phyloP scores from a whole-genome alignment of 257 asterid species.

The Solanum infundibuliforme region DNA sequence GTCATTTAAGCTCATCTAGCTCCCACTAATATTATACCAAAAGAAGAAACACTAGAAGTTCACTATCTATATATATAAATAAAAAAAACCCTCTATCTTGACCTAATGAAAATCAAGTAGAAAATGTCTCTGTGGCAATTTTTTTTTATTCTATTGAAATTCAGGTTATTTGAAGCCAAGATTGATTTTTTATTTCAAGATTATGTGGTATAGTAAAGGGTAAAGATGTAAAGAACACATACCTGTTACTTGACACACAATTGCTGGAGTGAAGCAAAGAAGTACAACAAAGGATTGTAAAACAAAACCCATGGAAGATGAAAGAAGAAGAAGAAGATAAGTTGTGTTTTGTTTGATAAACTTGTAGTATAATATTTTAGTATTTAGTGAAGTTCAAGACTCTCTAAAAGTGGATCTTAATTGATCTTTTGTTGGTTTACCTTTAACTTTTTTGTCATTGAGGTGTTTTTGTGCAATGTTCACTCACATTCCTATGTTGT shows the following conservation, averaged over 20 bases:
- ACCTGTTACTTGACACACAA: constrained; percentile 70
- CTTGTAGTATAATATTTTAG: not conserved
- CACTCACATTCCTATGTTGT: constrained; percentile 23
- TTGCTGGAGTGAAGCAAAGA: constrained; percentile 36
- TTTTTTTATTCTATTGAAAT: not conserved
- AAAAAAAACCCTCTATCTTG: not conserved
- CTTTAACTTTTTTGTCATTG: constrained; percentile 22
- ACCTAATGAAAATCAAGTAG: not conserved
- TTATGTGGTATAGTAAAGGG: not conserved
- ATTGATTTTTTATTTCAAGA: not conserved
- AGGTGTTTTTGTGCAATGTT: constrained; percentile 12
- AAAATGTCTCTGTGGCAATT: not conserved
- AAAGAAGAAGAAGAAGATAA: constrained; percentile 19
- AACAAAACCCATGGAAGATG: constrained; percentile 40
- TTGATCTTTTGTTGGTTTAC: constrained; percentile 1
- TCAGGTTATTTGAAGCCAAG: not conserved
- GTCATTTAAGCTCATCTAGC: not conserved
- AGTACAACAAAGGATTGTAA: constrained; percentile 17
- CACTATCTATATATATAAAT: not conserved
- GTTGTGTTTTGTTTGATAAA: constrained; percentile 1
- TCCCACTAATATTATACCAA: not conserved
- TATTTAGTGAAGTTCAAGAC: constrained; percentile 9
- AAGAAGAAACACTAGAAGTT: not conserved
- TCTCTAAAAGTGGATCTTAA: not conserved
- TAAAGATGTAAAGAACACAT: constrained; percentile 12